Base-by-base conservation (phyloP, 2,329 filamentous ascomycete genomes). In the Ophiosphaerella narmari region DNA sequence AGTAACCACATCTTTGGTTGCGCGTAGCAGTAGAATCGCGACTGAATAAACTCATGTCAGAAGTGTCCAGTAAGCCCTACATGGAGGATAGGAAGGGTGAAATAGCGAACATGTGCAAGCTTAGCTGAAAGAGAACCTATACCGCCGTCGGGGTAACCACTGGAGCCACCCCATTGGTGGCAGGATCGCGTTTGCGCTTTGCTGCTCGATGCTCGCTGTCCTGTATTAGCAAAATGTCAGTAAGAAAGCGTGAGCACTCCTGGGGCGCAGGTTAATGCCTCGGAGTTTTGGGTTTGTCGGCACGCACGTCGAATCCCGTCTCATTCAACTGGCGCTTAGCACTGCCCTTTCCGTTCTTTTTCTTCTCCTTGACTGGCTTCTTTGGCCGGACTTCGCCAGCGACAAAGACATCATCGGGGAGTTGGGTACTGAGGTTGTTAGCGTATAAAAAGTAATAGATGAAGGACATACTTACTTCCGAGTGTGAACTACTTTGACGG, bases 341-440 rank as follows among this genome's bases (percentile, higher is more conserved):
- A 51, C 49, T 58, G 26, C 36, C 24, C 59, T 65, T 70, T 35
- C 47, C 44, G 33, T 63, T 67, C 54, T 67, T 66, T 53, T 68
- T 71, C 60, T 71, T 71, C 39, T 71, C 67, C 62, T 77, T 80
- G 60, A 74, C 74, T 63, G 71, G 65, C 55, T 75, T 76, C 13
- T 65, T 66, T 5, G 79, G 78, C 43, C 73, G 69, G 5, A 63
- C 71, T 74, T 99, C 94, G 65, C 90, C 90, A 21, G 86, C 77
- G 40, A 86, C 82, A 70, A 99, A 99, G 2, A 97, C 86, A 72
- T 99, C 93, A 52, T 90, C 86, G 24, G 94, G 94, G 23, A 99
- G 82, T 67, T 91, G 86, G 70, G 90, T 89, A 74, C 92, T 97
- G 13, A 24, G 29, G 40, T 21, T 63, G 62, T 68, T 43, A 67